These are phyloP conservation scores for Naganishia cerealis DNA, from an alignment of 1,284 basidiomycete genomes.

Conservation along the genomic window DNA sequence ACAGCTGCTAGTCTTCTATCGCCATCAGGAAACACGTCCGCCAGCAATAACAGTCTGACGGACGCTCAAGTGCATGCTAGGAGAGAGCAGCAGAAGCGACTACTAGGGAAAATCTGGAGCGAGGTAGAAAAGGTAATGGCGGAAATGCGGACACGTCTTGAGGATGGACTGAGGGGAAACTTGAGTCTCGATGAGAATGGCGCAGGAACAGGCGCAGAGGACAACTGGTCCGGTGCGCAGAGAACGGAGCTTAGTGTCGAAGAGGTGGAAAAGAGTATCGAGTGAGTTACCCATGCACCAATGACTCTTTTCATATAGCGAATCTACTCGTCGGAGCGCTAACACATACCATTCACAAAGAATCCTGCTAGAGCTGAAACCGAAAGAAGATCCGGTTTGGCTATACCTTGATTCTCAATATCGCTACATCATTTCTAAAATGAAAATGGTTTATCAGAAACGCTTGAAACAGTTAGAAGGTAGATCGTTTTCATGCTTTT, in stretches of 20 bases:
- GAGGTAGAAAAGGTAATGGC: slow-evolving; percentile 92
- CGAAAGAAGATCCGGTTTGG: slow-evolving; percentile 79
- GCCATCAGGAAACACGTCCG: slow-evolving; percentile 54
- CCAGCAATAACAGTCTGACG: slow-evolving; percentile 52
- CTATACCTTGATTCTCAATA: slow-evolving; percentile 93
- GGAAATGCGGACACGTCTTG: slow-evolving; percentile 80
- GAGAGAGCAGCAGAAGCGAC: slow-evolving; percentile 77
- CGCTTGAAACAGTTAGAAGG: slow-evolving; percentile 63
- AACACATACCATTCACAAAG: slow-evolving; percentile 54
- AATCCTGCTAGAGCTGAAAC: slow-evolving; percentile 77
- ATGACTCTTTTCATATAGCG: not conserved
- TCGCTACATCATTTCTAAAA: slow-evolving; percentile 73
- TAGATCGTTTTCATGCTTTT: slow-evolving; percentile 46
- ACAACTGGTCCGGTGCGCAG: not conserved
- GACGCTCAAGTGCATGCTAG: slow-evolving; percentile 38
- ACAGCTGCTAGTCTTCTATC: not conserved
- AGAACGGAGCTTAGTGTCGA: slow-evolving; percentile 60
- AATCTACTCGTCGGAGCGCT: too few species aligned
- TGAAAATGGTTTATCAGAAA: slow-evolving; percentile 68
- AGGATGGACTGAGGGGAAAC: slow-evolving; percentile 71
- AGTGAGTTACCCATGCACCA: slow-evolving; percentile 60
- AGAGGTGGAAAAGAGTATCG: slow-evolving; percentile 94
- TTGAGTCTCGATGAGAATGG: slow-evolving; percentile 59
- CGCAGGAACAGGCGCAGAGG: not conserved
- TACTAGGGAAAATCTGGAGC: slow-evolving; percentile 94